A percentile compares a stretch with the other conserved stretches of the same genome.
Conservation (phyloP, 1,284 basidiomycete species). For the Pseudozyma thailandica region DNA sequence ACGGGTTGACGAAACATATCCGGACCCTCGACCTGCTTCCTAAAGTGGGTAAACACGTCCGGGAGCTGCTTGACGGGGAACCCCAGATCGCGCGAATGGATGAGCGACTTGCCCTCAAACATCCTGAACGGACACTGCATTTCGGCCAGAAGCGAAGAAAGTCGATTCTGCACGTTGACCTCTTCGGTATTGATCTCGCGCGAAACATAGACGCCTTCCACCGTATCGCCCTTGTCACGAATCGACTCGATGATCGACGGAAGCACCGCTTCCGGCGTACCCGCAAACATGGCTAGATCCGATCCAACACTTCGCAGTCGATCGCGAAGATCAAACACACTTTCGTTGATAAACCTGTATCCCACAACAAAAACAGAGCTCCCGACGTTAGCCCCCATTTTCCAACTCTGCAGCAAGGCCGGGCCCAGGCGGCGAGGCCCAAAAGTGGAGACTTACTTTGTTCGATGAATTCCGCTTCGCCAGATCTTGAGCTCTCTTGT, state of each 20-base stretch:
- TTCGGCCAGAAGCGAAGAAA: conserved; percentile 6
- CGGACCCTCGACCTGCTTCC: conserved; percentile 56
- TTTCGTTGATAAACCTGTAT: conserved; percentile 53
- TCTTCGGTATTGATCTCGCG: conserved; percentile 68
- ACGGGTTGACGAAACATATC: conserved; percentile 49
- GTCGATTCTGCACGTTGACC: conserved; percentile 46
- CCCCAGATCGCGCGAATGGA: conserved; percentile 39
- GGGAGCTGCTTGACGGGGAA: conserved; percentile 57
- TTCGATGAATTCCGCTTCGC: conserved; percentile 50
- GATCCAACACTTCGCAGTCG: conserved; percentile 35
- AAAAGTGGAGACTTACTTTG: conserved; percentile 29
- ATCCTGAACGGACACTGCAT: conserved; percentile 25
- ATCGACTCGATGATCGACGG: conserved; percentile 68
- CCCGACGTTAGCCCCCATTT: too few species aligned
- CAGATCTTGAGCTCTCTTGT: conserved; percentile 52
- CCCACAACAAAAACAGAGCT: background rate
- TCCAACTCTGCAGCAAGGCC: background rate
- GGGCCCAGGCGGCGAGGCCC: background rate
- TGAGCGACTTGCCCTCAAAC: conserved; percentile 41
- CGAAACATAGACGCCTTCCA: conserved; percentile 70
- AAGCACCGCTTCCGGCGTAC: conserved; percentile 52
- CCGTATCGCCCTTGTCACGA: conserved; percentile 66
- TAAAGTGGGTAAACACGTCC: conserved; percentile 61
- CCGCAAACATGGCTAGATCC: conserved; percentile 57
- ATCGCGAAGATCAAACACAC: conserved; percentile 53